Evolutionary conservation across 2,329 filamentous ascomycete genomes (phyloP), one percentile per base, ranked within the genome.

Genomic region (Botrytis medusae): DNA sequence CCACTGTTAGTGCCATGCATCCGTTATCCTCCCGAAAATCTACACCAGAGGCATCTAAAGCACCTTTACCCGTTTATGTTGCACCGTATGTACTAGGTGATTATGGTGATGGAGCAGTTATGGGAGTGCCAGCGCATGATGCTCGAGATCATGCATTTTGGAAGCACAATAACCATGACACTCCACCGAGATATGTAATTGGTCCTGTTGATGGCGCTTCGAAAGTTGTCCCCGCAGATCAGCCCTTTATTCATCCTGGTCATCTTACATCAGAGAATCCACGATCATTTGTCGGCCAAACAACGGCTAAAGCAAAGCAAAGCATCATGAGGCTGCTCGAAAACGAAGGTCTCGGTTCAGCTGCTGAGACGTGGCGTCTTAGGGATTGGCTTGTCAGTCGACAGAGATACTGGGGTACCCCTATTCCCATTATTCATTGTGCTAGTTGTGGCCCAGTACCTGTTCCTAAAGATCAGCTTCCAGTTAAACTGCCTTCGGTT

Each of bases 111-210:
- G 94, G 94, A 1, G 94, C 94, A 16, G 92, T 97, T 2, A 97
- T 97, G 94, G 94, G 94, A 61, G 94, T 97, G 12, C 94, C 94
- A 0, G 94, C 91, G 2, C 94, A 97, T 79, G 94, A 97, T 81
- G 80, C 86, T 7, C 88, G 93, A 70, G 94, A 97, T 78, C 86
- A 92, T 81, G 87, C 88, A 1, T 97, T 97, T 81, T 97, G 93
- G 92, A 89, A 87, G 77, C 85, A 90, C 73, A 93, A 97, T 76
- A 85, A 87, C 44, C 84, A 85, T 9, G 84, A 87, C 6, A 84
- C 88, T 63, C 88, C 89, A 2, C 86, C 95, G 44, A 85, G 88
- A 2, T 83, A 89, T 62, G 93, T 94, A 1, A 84, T 95, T 57
- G 73, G 74, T 12, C 78, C 82, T 73, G 83, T 85, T 1, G 82